A percentile compares a stretch with the other conserved stretches of the same genome.
Conservation (phyloP, 768 basidiomycete species). For the Mycena indigotica region DNA sequence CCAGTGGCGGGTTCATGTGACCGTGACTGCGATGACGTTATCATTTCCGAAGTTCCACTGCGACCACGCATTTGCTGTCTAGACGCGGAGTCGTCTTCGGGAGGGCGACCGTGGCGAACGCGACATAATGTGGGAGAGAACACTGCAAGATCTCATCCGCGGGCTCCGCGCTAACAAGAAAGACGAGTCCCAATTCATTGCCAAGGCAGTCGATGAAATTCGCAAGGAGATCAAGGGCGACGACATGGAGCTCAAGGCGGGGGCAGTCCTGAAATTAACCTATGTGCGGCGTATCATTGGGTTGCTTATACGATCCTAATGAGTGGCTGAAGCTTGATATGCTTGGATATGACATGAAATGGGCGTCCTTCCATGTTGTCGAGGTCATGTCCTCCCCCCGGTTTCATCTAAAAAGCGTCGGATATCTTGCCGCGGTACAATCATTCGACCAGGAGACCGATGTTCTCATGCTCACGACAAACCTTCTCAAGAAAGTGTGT, state of each 20-base stretch:
- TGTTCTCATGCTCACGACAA: conserved; percentile 96
- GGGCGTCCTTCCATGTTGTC: conserved; percentile 95
- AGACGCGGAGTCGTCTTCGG: no score
- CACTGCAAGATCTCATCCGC: conserved; percentile 91
- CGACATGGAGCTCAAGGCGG: conserved; percentile 97
- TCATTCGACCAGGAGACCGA: conserved; percentile 95
- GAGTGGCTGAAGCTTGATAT: conserved; percentile 80
- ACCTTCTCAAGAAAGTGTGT: conserved; percentile 88
- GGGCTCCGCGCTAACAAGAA: conserved; percentile 95
- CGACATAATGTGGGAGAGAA: conserved; percentile 87
- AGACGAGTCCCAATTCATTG: conserved; percentile 90
- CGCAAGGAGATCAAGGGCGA: conserved; percentile 86
- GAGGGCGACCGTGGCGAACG: no score
- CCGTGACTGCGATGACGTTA: no score
- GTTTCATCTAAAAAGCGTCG: conserved; percentile 91
- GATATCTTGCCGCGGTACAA: conserved; percentile 90
- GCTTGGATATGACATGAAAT: conserved; percentile 92
- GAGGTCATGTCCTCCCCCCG: conserved; percentile 97
- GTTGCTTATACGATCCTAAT: neutral
- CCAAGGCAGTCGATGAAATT: conserved; percentile 93
- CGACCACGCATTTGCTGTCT: no score
- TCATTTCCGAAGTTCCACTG: no score
- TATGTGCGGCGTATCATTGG: conserved; percentile 68
- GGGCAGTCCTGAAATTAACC: conserved; percentile 91
- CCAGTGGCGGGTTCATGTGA: no score